These are phyloP conservation scores for Fusarium drepaniforme DNA, from an alignment of 2,329 filamentous ascomycete species.

Conservation along the genomic window DNA sequence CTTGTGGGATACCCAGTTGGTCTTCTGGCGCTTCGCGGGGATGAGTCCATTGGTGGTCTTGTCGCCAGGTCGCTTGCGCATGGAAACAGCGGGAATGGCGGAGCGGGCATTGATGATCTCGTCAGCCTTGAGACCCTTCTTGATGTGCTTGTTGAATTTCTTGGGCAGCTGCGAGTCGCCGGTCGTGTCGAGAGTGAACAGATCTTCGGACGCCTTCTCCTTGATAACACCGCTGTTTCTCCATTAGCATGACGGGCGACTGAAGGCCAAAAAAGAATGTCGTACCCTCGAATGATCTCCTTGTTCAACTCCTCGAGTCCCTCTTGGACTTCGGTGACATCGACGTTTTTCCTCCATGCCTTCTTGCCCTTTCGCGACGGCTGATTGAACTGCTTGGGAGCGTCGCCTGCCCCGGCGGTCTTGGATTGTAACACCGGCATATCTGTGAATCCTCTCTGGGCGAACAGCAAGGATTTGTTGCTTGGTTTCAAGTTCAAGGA, in stretches of 20 bases:
- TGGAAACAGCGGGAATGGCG: constrained; percentile 81
- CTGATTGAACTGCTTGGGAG: constrained; percentile 86
- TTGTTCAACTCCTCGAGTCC: constrained; percentile 88
- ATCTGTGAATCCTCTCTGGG: constrained; percentile 29
- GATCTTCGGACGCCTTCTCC: constrained; percentile 84
- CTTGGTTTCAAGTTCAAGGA: constrained; percentile 20
- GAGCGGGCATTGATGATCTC: constrained; percentile 92
- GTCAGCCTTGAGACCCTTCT: constrained; percentile 88
- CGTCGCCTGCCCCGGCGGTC: constrained; percentile 61
- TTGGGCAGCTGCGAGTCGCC: constrained; percentile 76
- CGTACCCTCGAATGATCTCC: constrained; percentile 90
- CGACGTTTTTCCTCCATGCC: constrained; percentile 98
- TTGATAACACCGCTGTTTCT: constrained; percentile 80
- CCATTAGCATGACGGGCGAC: constrained; percentile 26
- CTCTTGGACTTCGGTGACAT: constrained; percentile 85
- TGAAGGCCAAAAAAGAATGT: not conserved
- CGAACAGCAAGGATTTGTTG: constrained; percentile 24
- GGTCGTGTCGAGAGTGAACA: constrained; percentile 85
- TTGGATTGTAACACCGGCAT: constrained; percentile 68
- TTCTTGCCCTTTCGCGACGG: constrained; percentile 97
- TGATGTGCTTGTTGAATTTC: constrained; percentile 73
- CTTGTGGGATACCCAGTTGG: constrained; percentile 85
- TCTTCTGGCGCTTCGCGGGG: constrained; percentile 80
- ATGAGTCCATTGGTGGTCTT: constrained; percentile 81
- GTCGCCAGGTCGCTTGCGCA: constrained; percentile 79